phyloP scores from a whole-genome alignment of 2,329 filamentous ascomycete genomes.

The Colletotrichum siamense region DNA sequence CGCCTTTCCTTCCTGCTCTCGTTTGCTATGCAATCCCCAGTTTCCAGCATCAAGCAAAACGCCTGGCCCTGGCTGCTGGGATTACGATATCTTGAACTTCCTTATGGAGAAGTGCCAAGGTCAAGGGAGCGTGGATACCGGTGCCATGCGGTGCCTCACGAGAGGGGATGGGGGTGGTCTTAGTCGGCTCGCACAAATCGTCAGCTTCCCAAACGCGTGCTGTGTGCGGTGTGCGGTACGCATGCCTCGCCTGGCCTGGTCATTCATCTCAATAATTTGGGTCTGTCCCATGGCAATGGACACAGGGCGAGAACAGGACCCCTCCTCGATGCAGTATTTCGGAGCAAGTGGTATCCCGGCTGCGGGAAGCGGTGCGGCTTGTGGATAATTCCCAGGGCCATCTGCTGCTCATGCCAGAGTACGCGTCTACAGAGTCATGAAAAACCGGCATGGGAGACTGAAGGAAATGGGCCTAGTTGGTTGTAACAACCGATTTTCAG shows the following conservation, averaged over 20 bases:
- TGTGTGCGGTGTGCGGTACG: neutral
- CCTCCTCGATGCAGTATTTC: neutral
- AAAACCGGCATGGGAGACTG: neutral
- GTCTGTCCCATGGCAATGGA: neutral
- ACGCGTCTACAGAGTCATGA: neutral
- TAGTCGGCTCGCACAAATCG: neutral
- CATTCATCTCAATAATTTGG: constrained; percentile 5
- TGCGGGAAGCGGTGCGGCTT: neutral
- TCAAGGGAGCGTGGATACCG: neutral
- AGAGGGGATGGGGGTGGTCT: neutral
- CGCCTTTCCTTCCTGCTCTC: neutral
- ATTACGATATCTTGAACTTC: neutral
- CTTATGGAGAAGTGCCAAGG: neutral
- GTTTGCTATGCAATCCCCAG: neutral
- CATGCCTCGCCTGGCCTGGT: neutral
- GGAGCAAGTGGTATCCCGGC: neutral
- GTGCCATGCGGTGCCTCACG: neutral
- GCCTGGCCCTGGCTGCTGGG: neutral
- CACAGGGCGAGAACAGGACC: neutral
- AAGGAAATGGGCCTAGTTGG: neutral
- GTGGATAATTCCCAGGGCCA: neutral
- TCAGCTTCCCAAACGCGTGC: neutral
- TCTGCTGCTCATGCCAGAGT: neutral
- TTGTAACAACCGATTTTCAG: constrained; percentile 4
- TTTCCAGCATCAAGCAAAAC: neutral